Evolutionary conservation across 1,284 basidiomycete species (phyloP).

Genomic region (Moniliella sp.): DNA sequence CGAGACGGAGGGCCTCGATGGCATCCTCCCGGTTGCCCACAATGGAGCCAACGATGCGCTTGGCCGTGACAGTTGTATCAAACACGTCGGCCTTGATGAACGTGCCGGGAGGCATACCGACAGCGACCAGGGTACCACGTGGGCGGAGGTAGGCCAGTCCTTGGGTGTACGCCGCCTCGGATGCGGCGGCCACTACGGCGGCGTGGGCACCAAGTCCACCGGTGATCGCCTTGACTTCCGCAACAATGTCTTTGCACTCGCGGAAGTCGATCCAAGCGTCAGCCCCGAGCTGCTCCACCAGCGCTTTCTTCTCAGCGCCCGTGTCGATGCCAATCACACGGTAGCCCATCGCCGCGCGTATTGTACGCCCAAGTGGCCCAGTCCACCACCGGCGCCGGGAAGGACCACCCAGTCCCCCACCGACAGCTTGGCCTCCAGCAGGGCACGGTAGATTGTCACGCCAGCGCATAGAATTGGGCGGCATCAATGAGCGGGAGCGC

Average conservation of each 20-base stretch:
- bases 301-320: conserved; percentile 51
- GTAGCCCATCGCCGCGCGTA: conserved; percentile 35
- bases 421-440: conserved; percentile 47
- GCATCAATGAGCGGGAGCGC: background rate
- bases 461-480: conserved; percentile 42
- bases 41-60: conserved; percentile 52
- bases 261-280: conserved; percentile 61
- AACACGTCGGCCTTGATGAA: conserved; percentile 50
- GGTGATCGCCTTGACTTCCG: conserved; percentile 43
- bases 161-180: conserved; percentile 46
- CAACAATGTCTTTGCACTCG: conserved; percentile 40
- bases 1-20: conserved; percentile 45
- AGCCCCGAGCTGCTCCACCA: conserved; percentile 51
- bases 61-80: conserved; percentile 40
- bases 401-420: conserved; percentile 61
- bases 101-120: conserved; percentile 49
- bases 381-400: conserved; percentile 50
- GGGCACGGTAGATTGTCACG: conserved; percentile 59
- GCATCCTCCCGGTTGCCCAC: conserved; percentile 40
- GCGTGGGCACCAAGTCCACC: conserved; percentile 57
- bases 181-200: conserved; percentile 31
- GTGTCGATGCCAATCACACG: conserved; percentile 60
- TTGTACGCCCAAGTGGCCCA: conserved; percentile 37
- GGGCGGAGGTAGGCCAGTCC: conserved; percentile 44
- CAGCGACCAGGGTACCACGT: conserved; percentile 50